phyloP scores from a whole-genome alignment of 2,329 filamentous ascomycete genomes.

The Colletotrichum cereale region DNA sequence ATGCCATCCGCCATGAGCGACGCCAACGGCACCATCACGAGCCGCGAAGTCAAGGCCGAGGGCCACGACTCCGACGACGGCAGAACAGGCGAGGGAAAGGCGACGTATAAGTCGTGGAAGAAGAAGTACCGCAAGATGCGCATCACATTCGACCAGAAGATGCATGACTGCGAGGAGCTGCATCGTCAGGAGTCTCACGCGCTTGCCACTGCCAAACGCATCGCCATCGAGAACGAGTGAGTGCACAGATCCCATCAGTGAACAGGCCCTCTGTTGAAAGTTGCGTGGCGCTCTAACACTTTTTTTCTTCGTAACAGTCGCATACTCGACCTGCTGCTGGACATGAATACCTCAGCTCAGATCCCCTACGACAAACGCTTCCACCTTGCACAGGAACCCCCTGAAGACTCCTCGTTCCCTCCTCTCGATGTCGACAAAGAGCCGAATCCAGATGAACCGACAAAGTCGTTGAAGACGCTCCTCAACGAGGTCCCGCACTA shows the following conservation, averaged over 20 bases:
- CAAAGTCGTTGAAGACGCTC: slow-evolving; percentile 64
- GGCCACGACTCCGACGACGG: slow-evolving; percentile 52
- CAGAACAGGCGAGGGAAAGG: slow-evolving; percentile 58
- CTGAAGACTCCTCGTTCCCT: slow-evolving; percentile 54
- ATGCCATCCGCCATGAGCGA: slow-evolving; percentile 47
- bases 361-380: slow-evolving; percentile 81
- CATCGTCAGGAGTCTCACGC: slow-evolving; percentile 87
- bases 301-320: slow-evolving; percentile 67
- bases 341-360: slow-evolving; percentile 87
- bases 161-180: slow-evolving; percentile 84
- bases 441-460: slow-evolving; percentile 53
- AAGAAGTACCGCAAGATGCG: slow-evolving; percentile 98
- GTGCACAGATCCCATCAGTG: slow-evolving; percentile 49
- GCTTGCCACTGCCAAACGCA: slow-evolving; percentile 81
- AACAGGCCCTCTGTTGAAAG: neutral
- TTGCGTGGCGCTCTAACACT: slow-evolving; percentile 3
- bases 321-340: slow-evolving; percentile 87
- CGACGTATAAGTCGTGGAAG: slow-evolving; percentile 78
- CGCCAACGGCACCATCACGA: slow-evolving; percentile 44
- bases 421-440: slow-evolving; percentile 49
- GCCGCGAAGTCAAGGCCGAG: slow-evolving; percentile 56
- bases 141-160: slow-evolving; percentile 80
- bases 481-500: slow-evolving; percentile 65
- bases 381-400: slow-evolving; percentile 70
- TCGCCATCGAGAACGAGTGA: slow-evolving; percentile 94